These are phyloP conservation scores for Cerrena zonata DNA, from an alignment of 1,284 basidiomycete species.

Conservation along the genomic window DNA sequence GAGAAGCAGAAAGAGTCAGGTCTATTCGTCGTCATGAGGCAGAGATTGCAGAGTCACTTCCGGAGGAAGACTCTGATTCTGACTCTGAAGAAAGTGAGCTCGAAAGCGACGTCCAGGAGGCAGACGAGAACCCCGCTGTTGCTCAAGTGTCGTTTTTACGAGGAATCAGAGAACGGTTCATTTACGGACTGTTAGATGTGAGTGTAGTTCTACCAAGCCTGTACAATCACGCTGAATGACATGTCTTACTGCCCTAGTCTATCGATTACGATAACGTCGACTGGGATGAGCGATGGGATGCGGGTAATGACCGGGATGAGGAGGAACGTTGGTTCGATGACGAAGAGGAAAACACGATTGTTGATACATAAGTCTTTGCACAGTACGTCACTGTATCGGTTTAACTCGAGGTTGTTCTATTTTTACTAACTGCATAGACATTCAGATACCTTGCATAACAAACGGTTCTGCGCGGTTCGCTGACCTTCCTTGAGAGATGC, in stretches of 20 bases:
- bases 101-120: conserved; percentile 14
- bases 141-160: conserved; percentile 49
- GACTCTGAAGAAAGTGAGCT: conserved; percentile 43
- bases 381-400: not conserved
- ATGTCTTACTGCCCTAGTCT: conserved; percentile 34
- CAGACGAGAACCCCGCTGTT: conserved; percentile 43
- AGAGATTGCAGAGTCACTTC: conserved; percentile 45
- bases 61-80: conserved; percentile 60
- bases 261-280: conserved; percentile 69
- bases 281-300: conserved; percentile 69
- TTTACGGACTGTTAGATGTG: conserved; percentile 71
- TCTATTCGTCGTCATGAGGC: conserved; percentile 38
- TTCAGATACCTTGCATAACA: not conserved
- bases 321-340: conserved; percentile 76
- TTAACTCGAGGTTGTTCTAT: not conserved
- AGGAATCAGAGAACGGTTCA: conserved; percentile 59
- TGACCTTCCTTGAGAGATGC: not conserved
- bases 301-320: conserved; percentile 51
- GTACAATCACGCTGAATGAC: not conserved
- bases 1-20: conserved; percentile 58
- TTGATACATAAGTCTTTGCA: conserved; percentile 6
- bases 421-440: not conserved
- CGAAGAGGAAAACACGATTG: conserved; percentile 42
- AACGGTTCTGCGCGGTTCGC: not conserved
- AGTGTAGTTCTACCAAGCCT: too few species aligned